Evolutionary conservation across 768 basidiomycete genomes (phyloP), one percentile per base, ranked within the genome.

Genomic region (Butyriboletus loyo): DNA sequence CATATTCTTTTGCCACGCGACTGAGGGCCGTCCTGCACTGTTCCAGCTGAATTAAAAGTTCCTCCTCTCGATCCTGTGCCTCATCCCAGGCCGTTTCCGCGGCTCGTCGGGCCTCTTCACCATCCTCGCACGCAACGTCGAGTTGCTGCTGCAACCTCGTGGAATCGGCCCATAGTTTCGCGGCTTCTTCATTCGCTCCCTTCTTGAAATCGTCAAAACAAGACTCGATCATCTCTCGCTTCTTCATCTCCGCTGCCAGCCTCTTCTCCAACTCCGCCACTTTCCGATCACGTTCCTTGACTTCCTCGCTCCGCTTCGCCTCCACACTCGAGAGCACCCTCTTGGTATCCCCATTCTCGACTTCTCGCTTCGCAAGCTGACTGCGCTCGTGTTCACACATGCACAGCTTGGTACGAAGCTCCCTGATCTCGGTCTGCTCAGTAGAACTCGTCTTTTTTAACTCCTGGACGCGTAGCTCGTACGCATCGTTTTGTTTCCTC

Each of bases 371-470:
- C 4, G 75, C 65, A 5, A 82, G 62, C 54, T 82, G 81, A 11
- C 71, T 61, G 30, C 77, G 76, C 52, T 85, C 85, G 51, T 83
- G 77, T 54, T 89, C 87, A 5, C 75, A 72, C 44, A 71, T 63
- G 17, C 82, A 77, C 28, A 88, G 70, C 66, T 84, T 87, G 35
- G 73, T 62, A 15, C 81, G 78, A 5, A 86, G 64, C 21, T 83
- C 85, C 60, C 82, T 87, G 62, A 87, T 63, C 64, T 89, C 86
- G 0, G 73, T 67, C 60, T 86, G 81, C 52, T 86, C 84, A 0
- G 72, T 55, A 0, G 67, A 54, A 17, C 72, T 69, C 19, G 67
- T 50, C 59, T 77, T 82, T 66, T 81, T 86, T 53, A 84, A 70
- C 44, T 87, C 87, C 36, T 83, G 81, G 4, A 87, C 58, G 36